phyloP scores from a whole-genome alignment of 78 protist genomes.

The Dictyostelium firmibasis region DNA sequence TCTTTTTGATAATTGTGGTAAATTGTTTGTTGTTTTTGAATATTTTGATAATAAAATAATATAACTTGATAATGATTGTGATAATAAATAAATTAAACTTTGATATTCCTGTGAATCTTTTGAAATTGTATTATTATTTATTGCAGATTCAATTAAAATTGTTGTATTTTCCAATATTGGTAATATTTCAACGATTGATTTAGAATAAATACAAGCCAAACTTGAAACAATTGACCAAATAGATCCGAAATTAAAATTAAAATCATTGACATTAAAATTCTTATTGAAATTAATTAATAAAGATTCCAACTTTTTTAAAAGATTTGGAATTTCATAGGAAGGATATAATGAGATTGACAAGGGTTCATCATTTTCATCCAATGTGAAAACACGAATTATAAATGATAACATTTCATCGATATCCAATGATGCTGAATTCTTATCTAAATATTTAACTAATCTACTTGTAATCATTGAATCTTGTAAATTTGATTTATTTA shows the following conservation, averaged over 20 bases:
- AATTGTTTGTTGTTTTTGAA: neutral
- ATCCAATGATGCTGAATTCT: slow-evolving; percentile 1
- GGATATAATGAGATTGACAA: neutral
- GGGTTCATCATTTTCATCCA: slow-evolving; percentile 12
- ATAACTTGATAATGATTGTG: neutral
- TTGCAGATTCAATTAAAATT: neutral
- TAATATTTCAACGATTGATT: neutral
- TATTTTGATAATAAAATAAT: neutral
- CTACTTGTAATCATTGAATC: slow-evolving; percentile 4
- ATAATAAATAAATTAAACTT: neutral
- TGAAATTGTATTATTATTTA: neutral
- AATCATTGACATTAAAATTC: neutral
- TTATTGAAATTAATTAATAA: neutral
- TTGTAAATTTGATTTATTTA: neutral
- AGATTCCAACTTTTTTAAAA: neutral
- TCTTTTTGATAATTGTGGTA: neutral
- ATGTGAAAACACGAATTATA: slow-evolving; percentile 5
- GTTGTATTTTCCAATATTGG: neutral
- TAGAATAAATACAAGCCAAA: neutral
- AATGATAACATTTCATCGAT: slow-evolving; percentile 14
- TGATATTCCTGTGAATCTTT: neutral
- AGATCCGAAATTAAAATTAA: neutral
- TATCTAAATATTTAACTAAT: slow-evolving; percentile 41
- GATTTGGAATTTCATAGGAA: neutral
- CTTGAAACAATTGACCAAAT: neutral